Evolutionary conservation across 495 filamentous ascomycete genomes (phyloP), one percentile per base, ranked within the genome.

Genomic region (Usnea hakonensis): DNA sequence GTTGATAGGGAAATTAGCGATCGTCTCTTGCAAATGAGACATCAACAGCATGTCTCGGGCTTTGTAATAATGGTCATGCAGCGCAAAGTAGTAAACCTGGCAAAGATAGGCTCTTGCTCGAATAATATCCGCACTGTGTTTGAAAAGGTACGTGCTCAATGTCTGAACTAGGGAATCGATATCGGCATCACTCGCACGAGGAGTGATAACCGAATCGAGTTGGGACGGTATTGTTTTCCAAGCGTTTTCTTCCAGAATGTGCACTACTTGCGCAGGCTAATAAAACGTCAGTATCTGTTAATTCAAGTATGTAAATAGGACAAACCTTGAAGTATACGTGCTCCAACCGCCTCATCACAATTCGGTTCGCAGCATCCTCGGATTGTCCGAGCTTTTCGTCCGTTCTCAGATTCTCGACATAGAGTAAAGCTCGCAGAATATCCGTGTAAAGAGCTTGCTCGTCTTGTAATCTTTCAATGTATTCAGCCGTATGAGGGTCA

Each of bases 11-110:
- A 97, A 97, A 74, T 87, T 95, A 74, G 81, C 78, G 74, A 97
- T 97, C 65, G 86, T 95, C 78, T 99, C 94, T 70, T 96, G 90
- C 69, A 99, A 77, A 77, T 99, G 94, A n/a, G 95, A 97, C 88
- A 97, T 97, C 71, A 99, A 84, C 88, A 97, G 93, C 86, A 97
- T 90, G 74, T 99, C 94, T 68, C 95, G 90, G 69, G 94, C 89
- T 70, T 87, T 88, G 82, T 95, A 97, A 81, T 97, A 97, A 62
- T 96, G 85, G 74, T 97, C 92, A 73, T 98, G 94, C 52, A 97
- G 82, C 38, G 94, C 94, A 57, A 96, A 83, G 86, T 94, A 96
- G 79, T 97, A 98, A 62, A 97, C 92, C 76, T 97, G 91, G 80
- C 90, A 96, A 55, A 98, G 83, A 90, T 97, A 97, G 21, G 94